phyloP scores from a whole-genome alignment of 768 basidiomycete species.

The Auricularia cornea region DNA sequence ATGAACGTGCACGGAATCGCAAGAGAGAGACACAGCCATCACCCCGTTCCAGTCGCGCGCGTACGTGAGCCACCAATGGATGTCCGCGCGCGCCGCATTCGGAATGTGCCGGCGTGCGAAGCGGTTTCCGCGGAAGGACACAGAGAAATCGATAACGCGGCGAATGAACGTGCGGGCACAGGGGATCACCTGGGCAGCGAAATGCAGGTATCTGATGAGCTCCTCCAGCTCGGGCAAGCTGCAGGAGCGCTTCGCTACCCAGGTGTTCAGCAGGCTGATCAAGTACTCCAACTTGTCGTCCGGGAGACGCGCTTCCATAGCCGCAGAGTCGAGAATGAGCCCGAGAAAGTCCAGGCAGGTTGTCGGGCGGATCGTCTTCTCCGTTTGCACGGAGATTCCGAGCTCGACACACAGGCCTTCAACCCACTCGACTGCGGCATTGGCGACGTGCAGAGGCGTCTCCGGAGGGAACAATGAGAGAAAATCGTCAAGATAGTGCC shows the following conservation, averaged over 20 bases:
- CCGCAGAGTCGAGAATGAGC: too few relatives aligned
- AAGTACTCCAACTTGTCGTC: constrained; percentile 17
- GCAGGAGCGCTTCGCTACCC: constrained; percentile 12
- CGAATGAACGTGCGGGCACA: constrained; percentile 20
- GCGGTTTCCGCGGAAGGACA: constrained; percentile 17
- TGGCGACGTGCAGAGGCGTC: too few relatives aligned
- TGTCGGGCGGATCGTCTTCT: too few relatives aligned
- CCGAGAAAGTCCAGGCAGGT: too few relatives aligned
- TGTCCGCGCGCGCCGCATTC: constrained; percentile 11
- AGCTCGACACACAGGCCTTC: too few relatives aligned
- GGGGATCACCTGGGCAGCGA: constrained; percentile 28
- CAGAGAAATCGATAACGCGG: too few relatives aligned
- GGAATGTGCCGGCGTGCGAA: constrained; percentile 19
- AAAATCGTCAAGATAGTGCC: too few relatives aligned
- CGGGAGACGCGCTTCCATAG: too few relatives aligned
- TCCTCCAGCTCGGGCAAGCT: constrained; percentile 23
- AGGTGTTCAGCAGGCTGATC: constrained; percentile 21
- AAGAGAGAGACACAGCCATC: constrained; percentile 1
- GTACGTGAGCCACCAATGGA: constrained; percentile 27
- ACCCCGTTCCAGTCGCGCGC: constrained; percentile 25
- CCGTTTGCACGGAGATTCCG: too few relatives aligned
- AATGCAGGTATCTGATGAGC: constrained; percentile 27
- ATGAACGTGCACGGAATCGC: constrained; percentile 12
- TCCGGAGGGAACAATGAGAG: too few relatives aligned
- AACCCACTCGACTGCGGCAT: too few relatives aligned